Evolutionary conservation across 192 early-diverging fungal genomes (phyloP), one percentile per base, ranked within the genome.

Genomic region (Coemansia sp.): DNA sequence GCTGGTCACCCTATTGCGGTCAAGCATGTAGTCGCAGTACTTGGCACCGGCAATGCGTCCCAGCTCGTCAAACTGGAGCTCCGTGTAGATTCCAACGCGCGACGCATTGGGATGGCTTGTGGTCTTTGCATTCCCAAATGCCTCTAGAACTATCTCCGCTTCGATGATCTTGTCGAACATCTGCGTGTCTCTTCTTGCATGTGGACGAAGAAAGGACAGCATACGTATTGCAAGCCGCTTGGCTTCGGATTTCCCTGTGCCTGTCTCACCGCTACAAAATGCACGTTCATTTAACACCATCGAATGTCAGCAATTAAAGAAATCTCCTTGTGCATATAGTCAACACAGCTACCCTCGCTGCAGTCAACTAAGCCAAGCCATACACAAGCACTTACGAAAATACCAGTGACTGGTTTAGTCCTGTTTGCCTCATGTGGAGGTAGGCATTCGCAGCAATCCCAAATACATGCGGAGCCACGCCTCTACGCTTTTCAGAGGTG

Each of bases 41-140:
- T 93, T 95, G 18, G 91, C 89, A 9, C 96, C 96, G 20, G 95
- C 87, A 64, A 95, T 86, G 44, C 91, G 90, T 10, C 94, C 93
- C n/a, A 92, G 89, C 74, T 92, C 92, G 74, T 95, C 92, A 69
- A 95, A 98, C 69, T 95, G 93, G 48, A 98, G 77, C 86, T 96
- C 94, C 5, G 90, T 90, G 66, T 92, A 95, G 60, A 89, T 87
- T 12, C 91, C 93, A 57, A 92, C 90, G 41, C 93, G 88, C 26
- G 94, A 95, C 7, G 94, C 92, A 75, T 94, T 91, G 60, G 84
- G 72, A 75, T 93, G 92, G 49, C 77, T 69, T 46, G 81, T 64
- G 6, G 94, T 94, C 69, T 89, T 88, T 44, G 94, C 93, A 58
- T 94, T 91, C 46, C 93, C 94, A 86, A 97, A 97, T 3, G 92